Base-by-base conservation (phyloP, 2,329 filamentous ascomycete species). In the Parascedosporium putredinis region DNA sequence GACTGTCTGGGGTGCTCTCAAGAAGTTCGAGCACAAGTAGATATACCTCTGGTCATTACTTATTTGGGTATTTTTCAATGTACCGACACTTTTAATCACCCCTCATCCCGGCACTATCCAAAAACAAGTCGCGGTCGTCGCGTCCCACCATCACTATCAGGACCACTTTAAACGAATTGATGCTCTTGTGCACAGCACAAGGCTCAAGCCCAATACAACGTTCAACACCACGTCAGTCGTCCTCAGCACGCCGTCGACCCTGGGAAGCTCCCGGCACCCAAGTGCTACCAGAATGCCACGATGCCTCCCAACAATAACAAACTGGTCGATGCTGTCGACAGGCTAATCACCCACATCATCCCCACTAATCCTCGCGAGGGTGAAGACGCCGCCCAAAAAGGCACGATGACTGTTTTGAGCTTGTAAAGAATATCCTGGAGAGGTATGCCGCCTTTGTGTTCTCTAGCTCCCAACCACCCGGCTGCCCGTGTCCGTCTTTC, bases 301-400 rank as follows among this genome's bases (percentile, higher is more conserved):
- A 79, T 79, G 74, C 71, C 76, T 58, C 72, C 75, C 58, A 68
- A 67, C 58, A 53, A 50, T 55, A 71, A 80, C 65, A 86, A 87
- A 70, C 79, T 94, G 67, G 80, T 84, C 63, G 82, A 81, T 64
- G 88, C 86, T 63, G 81, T 94, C 63, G 80, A 86, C 63, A 83
- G 84, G 66, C 75, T 95, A 62, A 81, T 94, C 62, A 74, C 82
- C 58, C 83, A 85, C 61, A 72, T 91, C 52, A 73, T 93, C 50
- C 85, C 86, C 50, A 70, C 75, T 46, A 74, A 81, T 55, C 74
- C 78, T 36, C 70, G 78, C 55, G 82, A 88, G 57, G 78, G 82
- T 60, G 81, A 87, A 54, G 79, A 78, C n/a, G 67, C 70, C 7
- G 78, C 79, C 18, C 81, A 89, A 61, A 83, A 58, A 79, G 84